These are phyloP conservation scores for Luzula sylvatica DNA, from an alignment of 176 grass and related monocot species.

Conservation along the genomic window DNA sequence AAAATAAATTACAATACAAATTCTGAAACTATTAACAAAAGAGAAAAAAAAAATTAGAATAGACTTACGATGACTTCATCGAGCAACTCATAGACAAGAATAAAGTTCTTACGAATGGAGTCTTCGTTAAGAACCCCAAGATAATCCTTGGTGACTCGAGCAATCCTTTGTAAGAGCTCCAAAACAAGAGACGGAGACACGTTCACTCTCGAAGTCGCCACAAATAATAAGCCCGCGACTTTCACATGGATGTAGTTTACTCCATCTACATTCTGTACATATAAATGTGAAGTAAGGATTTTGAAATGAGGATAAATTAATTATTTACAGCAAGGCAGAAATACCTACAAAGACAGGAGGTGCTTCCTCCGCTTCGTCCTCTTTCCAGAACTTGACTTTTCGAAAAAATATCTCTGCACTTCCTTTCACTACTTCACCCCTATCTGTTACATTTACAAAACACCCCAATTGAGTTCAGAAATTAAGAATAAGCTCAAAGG, in stretches of 20 bases:
- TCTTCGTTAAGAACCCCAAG: conserved; percentile 90
- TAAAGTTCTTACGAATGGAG: conserved; percentile 85
- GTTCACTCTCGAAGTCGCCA: conserved; percentile 93
- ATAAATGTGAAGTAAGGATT: conserved; percentile 13
- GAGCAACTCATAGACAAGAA: conserved; percentile 94
- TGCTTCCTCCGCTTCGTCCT: conserved; percentile 93
- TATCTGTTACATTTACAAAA: conserved; percentile 43
- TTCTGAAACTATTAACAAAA: too few relatives aligned
- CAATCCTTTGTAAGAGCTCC: conserved; percentile 98
- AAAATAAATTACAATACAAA: too few relatives aligned
- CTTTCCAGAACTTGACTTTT: conserved; percentile 99
- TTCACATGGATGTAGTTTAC: conserved; percentile 99
- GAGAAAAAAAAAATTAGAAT: not conserved
- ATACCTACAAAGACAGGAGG: conserved; percentile 89
- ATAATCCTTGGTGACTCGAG: conserved; percentile 96
- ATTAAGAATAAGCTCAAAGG: not conserved
- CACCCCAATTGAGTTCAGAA: not conserved
- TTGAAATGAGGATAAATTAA: not conserved
- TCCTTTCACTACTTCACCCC: conserved; percentile 89
- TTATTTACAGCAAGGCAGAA: not conserved
- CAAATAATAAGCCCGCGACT: conserved; percentile 83
- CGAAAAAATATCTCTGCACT: conserved; percentile 99
- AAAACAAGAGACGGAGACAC: conserved; percentile 89
- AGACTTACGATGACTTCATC: conserved; percentile 97
- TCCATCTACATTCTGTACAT: conserved; percentile 79